Conservation (phyloP, 192 early-diverging fungal species). For the Geranomyces michiganensis region DNA sequence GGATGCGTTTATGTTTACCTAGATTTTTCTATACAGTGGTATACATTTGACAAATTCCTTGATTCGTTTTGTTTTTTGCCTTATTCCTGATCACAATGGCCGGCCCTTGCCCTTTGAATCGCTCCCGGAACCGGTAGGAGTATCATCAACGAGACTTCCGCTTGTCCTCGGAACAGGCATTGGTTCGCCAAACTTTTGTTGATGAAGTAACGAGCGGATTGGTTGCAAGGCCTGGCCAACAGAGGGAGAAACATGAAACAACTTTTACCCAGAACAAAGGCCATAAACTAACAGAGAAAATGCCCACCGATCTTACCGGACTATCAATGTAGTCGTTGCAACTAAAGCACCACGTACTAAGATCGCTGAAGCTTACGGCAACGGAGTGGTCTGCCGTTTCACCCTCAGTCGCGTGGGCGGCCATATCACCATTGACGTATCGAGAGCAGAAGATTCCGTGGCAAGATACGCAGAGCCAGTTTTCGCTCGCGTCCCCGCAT, state of each 20-base stretch:
- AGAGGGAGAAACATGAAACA: background rate
- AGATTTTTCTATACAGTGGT: too few species aligned
- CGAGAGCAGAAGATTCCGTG: constrained; percentile 1
- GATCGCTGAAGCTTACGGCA: constrained; percentile 1
- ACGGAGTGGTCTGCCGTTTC: background rate
- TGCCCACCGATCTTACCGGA: background rate
- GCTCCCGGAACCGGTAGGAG: background rate
- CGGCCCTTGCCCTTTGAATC: constrained; percentile 9
- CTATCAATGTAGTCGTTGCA: constrained; percentile 12
- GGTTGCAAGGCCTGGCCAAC: background rate
- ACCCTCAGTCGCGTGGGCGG: background rate
- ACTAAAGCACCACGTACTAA: background rate
- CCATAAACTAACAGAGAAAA: background rate
- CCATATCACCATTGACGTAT: background rate
- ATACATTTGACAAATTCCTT: too few species aligned
- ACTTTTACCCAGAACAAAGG: background rate
- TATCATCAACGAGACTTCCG: background rate
- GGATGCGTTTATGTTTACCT: constrained; percentile 57
- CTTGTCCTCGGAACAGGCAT: background rate
- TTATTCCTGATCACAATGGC: background rate
- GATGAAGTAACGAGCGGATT: background rate
- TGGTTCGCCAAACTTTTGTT: constrained; percentile 3
- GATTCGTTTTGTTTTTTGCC: too few species aligned
- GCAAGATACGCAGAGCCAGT: background rate
- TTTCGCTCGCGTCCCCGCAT: constrained; percentile 1